Evolutionary conservation across 1,139 yeast genomes (phyloP), one percentile per base, ranked within the genome.

Genomic region (Yamadazyma songkhlaensis): DNA sequence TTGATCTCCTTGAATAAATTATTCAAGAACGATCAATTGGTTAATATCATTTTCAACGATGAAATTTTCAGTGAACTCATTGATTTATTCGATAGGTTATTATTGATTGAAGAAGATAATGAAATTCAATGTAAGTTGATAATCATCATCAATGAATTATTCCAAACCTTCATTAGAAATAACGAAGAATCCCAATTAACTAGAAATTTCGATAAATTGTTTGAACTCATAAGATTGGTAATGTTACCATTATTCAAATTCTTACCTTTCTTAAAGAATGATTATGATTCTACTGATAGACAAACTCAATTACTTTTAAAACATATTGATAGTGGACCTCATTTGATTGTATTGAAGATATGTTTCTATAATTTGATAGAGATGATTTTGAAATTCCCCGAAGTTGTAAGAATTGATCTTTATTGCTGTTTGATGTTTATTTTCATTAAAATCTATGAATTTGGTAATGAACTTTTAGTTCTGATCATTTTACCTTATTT

Each of bases 201-300:
- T 14, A 73, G 72, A 25, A 78, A 79, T 34, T 83, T 85, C 40
- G 95, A 86, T 49, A 88, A 86, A 51, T 63, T 87, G 35, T 87
- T 89, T 55, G 97, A 90, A 53, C 67, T 90, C 26, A 64, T 88
- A 32, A 71, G 96, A 47, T 72, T 89, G n/a, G 77, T 77, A 13
- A 72, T 85, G 70, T 67, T 83, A 22, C 83, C 88, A 0, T 62
- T 87, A 11, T 74, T 81, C 30, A 69, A 70, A 28, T 61, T 73
- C 7, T 62, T 85, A 26, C 90, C 94, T 9, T 78, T 81, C 40
- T 63, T 84, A 40, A 70, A 76, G 40, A 72, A 68, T 21, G 73
- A 68, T 42, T 70, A 47, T 44, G 72, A 69, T 44, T 50, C 61
- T 3, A 53, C 51, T 14, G 67, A 60, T 35, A 63, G 61, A 15